These are phyloP conservation scores for Henckelia pumila DNA, from an alignment of 257 asterid species.

Conservation along the genomic window DNA sequence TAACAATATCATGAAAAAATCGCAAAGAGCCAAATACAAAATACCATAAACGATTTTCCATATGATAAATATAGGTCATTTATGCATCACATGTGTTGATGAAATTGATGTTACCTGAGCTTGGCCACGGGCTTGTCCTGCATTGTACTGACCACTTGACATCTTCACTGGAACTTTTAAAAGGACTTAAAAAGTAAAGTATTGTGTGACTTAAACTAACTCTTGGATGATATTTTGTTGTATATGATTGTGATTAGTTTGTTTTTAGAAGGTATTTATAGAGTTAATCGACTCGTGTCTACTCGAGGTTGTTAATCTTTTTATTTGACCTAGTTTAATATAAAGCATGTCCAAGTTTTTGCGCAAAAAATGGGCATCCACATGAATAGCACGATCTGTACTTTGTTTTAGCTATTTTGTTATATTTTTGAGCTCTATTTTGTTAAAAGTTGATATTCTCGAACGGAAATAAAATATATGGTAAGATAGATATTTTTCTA, in stretches of 20 bases:
- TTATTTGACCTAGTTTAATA: not conserved
- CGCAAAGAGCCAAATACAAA: too few relatives aligned
- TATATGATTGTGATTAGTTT: not conserved
- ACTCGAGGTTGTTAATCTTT: not conserved
- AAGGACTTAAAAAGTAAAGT: not conserved
- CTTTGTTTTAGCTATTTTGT: too few relatives aligned
- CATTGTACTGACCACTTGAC: conserved; percentile 48
- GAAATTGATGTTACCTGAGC: conserved; percentile 28
- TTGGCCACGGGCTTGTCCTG: conserved; percentile 43
- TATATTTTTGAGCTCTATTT: too few relatives aligned
- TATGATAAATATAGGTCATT: too few relatives aligned
- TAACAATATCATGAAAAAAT: too few relatives aligned
- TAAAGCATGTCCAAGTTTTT: not conserved
- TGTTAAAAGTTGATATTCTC: too few relatives aligned
- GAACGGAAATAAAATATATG: too few relatives aligned
- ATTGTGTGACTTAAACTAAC: not conserved
- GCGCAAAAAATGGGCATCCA: not conserved
- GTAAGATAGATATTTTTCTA: too few relatives aligned
- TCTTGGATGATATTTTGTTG: not conserved
- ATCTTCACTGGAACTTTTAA: conserved; percentile 26
- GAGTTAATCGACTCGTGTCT: not conserved
- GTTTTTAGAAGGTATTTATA: too few relatives aligned
- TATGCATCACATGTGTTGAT: not conserved
- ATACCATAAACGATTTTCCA: too few relatives aligned
- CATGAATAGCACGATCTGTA: too few relatives aligned